Conservation (phyloP, 495 filamentous ascomycete genomes). For the Penicillium soppii region DNA sequence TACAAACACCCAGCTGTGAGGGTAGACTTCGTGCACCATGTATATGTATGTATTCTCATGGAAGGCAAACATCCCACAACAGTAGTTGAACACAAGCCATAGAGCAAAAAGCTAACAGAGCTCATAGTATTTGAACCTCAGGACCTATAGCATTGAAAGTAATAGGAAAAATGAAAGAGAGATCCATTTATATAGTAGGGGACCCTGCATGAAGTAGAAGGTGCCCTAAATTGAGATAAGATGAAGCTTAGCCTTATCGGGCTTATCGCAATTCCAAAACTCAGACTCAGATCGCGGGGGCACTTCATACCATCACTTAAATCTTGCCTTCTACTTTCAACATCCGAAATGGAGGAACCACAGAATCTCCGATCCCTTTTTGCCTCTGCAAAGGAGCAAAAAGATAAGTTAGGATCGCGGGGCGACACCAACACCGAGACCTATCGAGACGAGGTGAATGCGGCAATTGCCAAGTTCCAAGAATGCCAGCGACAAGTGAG, state of each 20-base stretch:
- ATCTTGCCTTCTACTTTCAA: neutral
- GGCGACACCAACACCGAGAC: slow-evolving; percentile 52
- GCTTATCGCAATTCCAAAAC: slow-evolving; percentile 22
- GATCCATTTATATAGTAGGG: too few relatives aligned
- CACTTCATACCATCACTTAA: neutral
- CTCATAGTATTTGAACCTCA: too few relatives aligned
- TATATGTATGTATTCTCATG: too few relatives aligned
- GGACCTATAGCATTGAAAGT: too few relatives aligned
- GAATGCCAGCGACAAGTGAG: slow-evolving; percentile 68
- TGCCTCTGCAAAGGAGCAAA: slow-evolving; percentile 53
- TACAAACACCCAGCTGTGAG: too few relatives aligned
- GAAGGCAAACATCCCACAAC: too few relatives aligned
- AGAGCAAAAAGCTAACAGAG: too few relatives aligned
- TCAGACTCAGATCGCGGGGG: slow-evolving; percentile 22
- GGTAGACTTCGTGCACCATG: too few relatives aligned
- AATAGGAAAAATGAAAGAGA: too few relatives aligned
- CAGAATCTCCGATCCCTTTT: slow-evolving; percentile 62
- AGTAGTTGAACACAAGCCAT: too few relatives aligned
- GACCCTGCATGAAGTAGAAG: too few relatives aligned
- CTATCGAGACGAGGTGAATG: slow-evolving; percentile 66
- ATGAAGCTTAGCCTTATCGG: slow-evolving; percentile 6
- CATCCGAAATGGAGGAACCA: slow-evolving; percentile 52
- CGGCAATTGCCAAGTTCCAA: slow-evolving; percentile 67
- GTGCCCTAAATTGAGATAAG: slow-evolving; percentile 4
- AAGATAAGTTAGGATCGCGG: slow-evolving; percentile 47